Evolutionary conservation across 75 land plant species (phyloP).

Genomic region (Adiantum capillusveneris): DNA sequence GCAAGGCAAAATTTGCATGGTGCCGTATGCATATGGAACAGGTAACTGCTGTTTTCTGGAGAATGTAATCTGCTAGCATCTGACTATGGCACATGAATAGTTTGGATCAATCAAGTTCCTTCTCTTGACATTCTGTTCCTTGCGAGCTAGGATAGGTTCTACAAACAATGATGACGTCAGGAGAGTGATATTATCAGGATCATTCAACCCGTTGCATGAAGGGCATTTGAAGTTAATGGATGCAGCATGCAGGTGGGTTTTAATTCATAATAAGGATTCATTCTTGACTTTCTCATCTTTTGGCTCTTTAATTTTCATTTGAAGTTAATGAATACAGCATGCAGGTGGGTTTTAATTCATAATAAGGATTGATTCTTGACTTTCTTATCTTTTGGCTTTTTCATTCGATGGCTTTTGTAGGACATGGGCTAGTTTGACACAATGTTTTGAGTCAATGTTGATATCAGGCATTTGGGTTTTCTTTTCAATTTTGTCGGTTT

Average conservation of each 20-base stretch:
- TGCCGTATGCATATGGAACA: slow-evolving; percentile 45
- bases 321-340: slow-evolving; percentile 70
- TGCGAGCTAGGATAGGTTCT: background rate
- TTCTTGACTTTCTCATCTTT: no score
- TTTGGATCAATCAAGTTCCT: background rate
- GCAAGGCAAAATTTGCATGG: slow-evolving; percentile 62
- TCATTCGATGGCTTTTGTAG: no score
- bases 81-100: no score
- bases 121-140: background rate
- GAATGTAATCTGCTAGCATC: no score
- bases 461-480: no score
- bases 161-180: slow-evolving; percentile 25
- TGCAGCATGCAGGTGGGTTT: slow-evolving; percentile 61
- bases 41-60: slow-evolving; percentile 22
- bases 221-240: slow-evolving; percentile 85
- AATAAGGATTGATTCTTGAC: no score
- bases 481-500: no score
- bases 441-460: no score
- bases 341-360: slow-evolving; percentile 45
- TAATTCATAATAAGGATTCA: no score
- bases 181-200: slow-evolving; percentile 72
- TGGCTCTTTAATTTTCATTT: no score
- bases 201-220: slow-evolving; percentile 94
- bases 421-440: no score
- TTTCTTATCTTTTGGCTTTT: no score